Base-by-base conservation (phyloP, 495 filamentous ascomycete species). In the Tuber borchii region DNA sequence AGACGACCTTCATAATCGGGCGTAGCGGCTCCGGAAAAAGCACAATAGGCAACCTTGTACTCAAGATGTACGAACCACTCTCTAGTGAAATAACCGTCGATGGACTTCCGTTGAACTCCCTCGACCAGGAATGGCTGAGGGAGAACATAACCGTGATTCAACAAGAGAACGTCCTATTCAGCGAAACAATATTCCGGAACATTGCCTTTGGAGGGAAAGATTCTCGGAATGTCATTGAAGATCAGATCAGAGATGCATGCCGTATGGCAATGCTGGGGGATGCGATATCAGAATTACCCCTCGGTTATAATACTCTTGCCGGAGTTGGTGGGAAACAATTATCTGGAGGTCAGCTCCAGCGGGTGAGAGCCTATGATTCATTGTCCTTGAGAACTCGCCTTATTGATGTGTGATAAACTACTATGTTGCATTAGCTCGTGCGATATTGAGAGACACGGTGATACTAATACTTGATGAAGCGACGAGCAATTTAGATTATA, bases 11-110 rank as follows among this genome's bases (percentile, higher is more conserved):
- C 77, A 86, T 99, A 10, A 88, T 97, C 73, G 95, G 95, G 4
- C 87, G 87, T 73, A 97, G 93, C 78, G 95, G 95, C 2, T 97
- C 93, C 19, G 95, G 95, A 0, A 99, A 99, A 83, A 97, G 93
- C 81, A 98, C 95, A 0, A 81, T 99, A 12, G 90, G 90, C 2
- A 93, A 93, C 80, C 84, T 99, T 2, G 85, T 99, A 2, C 84
- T 93, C 71, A 87, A 90, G 44, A 92, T 94, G 80, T 97, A 97
- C 80, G 84, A 87, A 16, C 89, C 92, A 2, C 84, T 83, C 0
- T 84, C 85, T 0, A 95, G 95, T 0, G 80, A 88, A 9, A 91
- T 97, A 34, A 76, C 87, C 0, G 84, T 99, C 3, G 94, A 96
- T 78, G 90, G 89, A 1, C 80, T 86, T 17, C 83, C 88, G 0